These are phyloP conservation scores for Imleria badia DNA, from an alignment of 768 basidiomycete genomes.

Conservation along the genomic window DNA sequence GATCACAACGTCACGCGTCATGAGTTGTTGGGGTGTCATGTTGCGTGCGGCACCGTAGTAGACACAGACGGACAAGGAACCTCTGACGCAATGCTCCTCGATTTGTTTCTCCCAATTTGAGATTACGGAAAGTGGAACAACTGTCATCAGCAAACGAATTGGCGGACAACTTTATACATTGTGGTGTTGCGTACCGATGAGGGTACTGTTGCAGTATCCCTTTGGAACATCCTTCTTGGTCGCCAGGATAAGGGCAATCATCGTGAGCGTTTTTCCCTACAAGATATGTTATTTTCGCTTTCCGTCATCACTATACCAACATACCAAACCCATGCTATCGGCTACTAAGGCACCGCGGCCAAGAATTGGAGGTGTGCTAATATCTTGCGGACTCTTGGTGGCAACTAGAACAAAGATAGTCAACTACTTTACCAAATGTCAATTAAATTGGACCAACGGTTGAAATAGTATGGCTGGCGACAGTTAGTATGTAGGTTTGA, in stretches of 20 bases:
- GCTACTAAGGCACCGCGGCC: constrained; percentile 87
- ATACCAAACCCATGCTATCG: constrained; percentile 82
- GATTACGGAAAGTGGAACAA: constrained; percentile 78
- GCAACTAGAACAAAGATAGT: constrained; percentile 51
- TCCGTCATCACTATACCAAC: not conserved
- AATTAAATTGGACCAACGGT: constrained; percentile 44
- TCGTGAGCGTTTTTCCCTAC: constrained; percentile 89
- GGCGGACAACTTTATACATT: not conserved
- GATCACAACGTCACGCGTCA: constrained; percentile 72
- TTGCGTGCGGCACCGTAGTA: constrained; percentile 75
- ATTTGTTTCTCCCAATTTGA: constrained; percentile 91
- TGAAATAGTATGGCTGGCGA: constrained; percentile 61
- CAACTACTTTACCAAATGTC: not conserved
- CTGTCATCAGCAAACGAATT: constrained; percentile 36
- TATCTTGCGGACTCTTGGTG: constrained; percentile 74
- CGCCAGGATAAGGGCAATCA: constrained; percentile 77
- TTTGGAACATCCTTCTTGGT: constrained; percentile 64
- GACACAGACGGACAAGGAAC: constrained; percentile 51
- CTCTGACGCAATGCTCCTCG: constrained; percentile 62
- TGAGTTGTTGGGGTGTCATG: constrained; percentile 57
- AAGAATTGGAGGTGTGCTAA: constrained; percentile 50
- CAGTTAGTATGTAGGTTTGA: not conserved
- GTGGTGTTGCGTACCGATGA: constrained; percentile 59
- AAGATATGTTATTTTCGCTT: constrained; percentile 3
- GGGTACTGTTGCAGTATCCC: constrained; percentile 63